Conservation (phyloP, 176 grass and related monocot genomes). For the Eragrostis curvula region DNA sequence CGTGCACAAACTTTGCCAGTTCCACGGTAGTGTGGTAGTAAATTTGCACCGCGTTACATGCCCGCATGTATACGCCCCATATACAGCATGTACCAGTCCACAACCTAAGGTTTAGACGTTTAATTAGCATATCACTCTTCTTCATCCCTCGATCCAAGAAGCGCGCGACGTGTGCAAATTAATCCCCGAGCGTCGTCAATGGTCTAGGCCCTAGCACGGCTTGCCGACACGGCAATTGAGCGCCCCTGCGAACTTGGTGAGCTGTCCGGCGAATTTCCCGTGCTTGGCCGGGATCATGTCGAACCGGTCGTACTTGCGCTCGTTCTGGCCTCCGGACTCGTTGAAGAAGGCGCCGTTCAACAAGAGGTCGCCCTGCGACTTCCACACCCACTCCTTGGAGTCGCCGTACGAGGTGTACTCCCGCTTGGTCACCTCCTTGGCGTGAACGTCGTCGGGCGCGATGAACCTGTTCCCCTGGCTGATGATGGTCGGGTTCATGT, state of each 20-base stretch:
- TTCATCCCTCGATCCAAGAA: too few species aligned
- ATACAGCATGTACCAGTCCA: too few species aligned
- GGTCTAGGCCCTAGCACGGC: constrained; percentile 43
- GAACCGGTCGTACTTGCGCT: constrained; percentile 18
- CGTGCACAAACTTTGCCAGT: too few species aligned
- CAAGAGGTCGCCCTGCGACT: constrained; percentile 70
- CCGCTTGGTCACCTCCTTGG: constrained; percentile 84
- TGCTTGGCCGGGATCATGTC: constrained; percentile 73
- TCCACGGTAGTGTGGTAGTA: too few species aligned
- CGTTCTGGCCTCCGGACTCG: constrained; percentile 53
- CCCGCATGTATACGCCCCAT: too few species aligned
- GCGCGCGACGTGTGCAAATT: too few species aligned
- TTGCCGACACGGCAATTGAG: constrained; percentile 47
- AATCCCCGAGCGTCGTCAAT: too few species aligned
- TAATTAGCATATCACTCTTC: too few species aligned
- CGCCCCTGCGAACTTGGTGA: constrained; percentile 65
- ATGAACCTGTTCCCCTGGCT: constrained; percentile 87
- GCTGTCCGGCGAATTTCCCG: constrained; percentile 41
- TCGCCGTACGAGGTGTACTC: constrained; percentile 56
- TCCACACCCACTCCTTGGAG: constrained; percentile 85
- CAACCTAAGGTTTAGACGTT: too few species aligned
- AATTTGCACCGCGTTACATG: too few species aligned
- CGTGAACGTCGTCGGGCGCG: constrained; percentile 31
- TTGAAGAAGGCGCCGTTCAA: constrained; percentile 84
- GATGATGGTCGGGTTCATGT: constrained; percentile 77